Evolutionary conservation across 2,329 filamentous ascomycete species (phyloP).

Genomic region (Apiospora marii): DNA sequence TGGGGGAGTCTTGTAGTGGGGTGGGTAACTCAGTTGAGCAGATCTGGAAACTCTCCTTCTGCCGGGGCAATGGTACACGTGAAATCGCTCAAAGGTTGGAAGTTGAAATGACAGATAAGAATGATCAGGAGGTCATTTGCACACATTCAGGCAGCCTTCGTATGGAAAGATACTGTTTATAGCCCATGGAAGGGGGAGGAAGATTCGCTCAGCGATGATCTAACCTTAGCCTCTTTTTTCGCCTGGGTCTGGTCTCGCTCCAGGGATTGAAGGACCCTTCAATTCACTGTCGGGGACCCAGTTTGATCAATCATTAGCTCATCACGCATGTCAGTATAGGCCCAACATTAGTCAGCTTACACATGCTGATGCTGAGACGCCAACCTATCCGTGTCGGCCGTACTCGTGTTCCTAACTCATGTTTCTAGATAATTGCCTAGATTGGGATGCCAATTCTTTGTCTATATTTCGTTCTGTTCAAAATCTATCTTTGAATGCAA

Average conservation of each 20-base stretch:
- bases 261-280: neutral
- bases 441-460: neutral
- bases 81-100: neutral
- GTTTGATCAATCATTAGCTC: conserved; percentile 18
- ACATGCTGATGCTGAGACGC: conserved; percentile 2
- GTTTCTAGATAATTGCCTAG: neutral
- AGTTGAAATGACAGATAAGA: neutral
- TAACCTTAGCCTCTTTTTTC: conserved; percentile 9
- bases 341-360: conserved; percentile 16
- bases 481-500: neutral
- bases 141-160: neutral
- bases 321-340: conserved; percentile 13
- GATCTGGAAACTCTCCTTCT: neutral
- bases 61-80: neutral
- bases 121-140: neutral
- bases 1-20: neutral
- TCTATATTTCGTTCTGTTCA: neutral
- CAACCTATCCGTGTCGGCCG: neutral
- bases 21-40: neutral
- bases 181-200: conserved; percentile 6
- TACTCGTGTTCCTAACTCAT: neutral
- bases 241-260: neutral
- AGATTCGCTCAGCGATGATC: conserved; percentile 12
- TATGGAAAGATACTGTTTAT: neutral
- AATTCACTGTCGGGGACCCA: neutral